Evolutionary conservation across 2,329 filamentous ascomycete genomes (phyloP), one percentile per base, ranked within the genome.

Genomic region (Tolypocladium amazonense): DNA sequence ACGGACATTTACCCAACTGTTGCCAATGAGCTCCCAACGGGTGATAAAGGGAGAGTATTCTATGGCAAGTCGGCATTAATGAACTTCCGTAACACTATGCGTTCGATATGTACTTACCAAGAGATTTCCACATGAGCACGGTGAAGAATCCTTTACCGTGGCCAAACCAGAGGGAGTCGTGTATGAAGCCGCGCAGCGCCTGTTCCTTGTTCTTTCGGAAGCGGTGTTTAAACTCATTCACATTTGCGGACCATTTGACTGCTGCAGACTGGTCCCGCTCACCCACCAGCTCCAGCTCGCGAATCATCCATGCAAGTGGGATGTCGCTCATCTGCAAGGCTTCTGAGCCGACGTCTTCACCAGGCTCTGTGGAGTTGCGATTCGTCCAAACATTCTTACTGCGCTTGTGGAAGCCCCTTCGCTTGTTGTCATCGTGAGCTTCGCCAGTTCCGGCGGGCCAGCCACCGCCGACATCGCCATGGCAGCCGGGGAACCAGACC

Each of bases 401-500:
- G 1, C 67, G 65, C 56, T 73, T 64, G 73, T 71, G 74, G 33
- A 71, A 52, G 0, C 67, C 71, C 64, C 68, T 69, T 3, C 68
- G 59, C 15, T 68, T 60, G n/a, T 62, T 64, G 7, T 58, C 62
- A 8, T 70, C 67, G 8, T 70, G 58, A 1, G 63, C 60, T 4
- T 70, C 60, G 25, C 64, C 62, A 5, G 67, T 66, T 8, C 67
- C 65, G 11, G 73, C 70, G 0, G 73, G 73, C 76, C 79, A 83
- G 0, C 81, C 81, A 0, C 81, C 81, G 2, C 81, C 81, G 12
- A 83, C 74, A 58, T 83, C 80, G 12, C 77, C 76, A 59, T 83
- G 81, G 58, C 77, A 77, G 1, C 81, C 81, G 0, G 80, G 75
- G 62, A 83, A 83, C 79, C 80, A 83, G 53, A 83, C 78, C 62